Base-by-base conservation (phyloP, 2,329 filamentous ascomycete species). In the Fusarium chuoi region DNA sequence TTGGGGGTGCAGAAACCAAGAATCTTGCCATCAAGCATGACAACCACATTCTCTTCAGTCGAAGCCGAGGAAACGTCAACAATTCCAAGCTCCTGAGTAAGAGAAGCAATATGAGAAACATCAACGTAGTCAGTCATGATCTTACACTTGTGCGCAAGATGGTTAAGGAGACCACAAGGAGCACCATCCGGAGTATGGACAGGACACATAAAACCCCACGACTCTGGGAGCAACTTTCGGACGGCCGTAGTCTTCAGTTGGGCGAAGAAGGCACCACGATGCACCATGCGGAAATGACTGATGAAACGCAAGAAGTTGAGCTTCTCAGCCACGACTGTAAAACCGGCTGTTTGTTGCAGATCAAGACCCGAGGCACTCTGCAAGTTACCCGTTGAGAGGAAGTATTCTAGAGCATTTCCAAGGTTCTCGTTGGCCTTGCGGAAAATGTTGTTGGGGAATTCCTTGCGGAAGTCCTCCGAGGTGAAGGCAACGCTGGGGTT, bases 281-380 rank as follows among this genome's bases (percentile, higher is more conserved):
- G 96, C 65, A 99, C 94, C 95, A 98, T 98, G 76, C 96, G 93
- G 89, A 99, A 99, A 83, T 99, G 96, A 83, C 94, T 96, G 85
- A 99, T 97, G 85, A 98, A 99, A 78, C 96, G 94, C 79, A 97
- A 91, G 82, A 98, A 99, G 85, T 99, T 99, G 81, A 99, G 96
- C 88, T 98, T 98, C 82, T 99, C 96, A 6, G 96, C 96, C 58
- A 98, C 95, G 57, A 99, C 95, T 0, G 94, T 97, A 83, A 97
- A 99, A 71, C 96, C 96, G 18, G 96, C 96, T 0, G 93, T 92
- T 83, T 99, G 96, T 81, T 98, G 96, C 79, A 98, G 83, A 87
- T 99, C 96, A 45, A 99, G 88, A 74, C 96, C 96, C 36, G 94
- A 97, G 20, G 94, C 92, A 86, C 94, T 97, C 79, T 94, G 91